Evolutionary conservation across 352 stramenopile genomes (phyloP).

Genomic region (Phytopythium kandeliae): DNA sequence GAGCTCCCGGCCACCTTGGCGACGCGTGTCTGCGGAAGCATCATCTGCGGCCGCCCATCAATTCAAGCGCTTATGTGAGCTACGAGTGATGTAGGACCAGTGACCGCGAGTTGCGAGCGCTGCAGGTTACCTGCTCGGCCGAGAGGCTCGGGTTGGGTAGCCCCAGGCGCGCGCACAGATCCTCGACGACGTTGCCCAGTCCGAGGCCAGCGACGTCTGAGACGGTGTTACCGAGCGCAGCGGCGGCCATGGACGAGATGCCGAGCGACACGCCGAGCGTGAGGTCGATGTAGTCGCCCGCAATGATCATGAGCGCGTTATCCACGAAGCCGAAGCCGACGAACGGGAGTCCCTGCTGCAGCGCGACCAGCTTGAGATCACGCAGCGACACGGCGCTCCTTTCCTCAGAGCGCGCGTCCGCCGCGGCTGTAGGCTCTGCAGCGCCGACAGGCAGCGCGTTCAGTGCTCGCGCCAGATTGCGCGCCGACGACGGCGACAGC

Average conservation of each 20-base stretch:
- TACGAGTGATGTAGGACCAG: no score
- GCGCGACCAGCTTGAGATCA: conserved; percentile 58
- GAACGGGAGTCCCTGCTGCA: conserved; percentile 88
- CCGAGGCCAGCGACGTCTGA: conserved; percentile 59
- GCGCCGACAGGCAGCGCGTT: conserved; percentile 9
- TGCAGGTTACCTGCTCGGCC: conserved; percentile 38
- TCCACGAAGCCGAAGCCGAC: conserved; percentile 98
- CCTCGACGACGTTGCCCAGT: conserved; percentile 79
- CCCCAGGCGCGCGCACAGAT: conserved; percentile 58
- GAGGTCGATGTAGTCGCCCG: conserved; percentile 84
- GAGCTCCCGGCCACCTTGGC: conserved; percentile 62
- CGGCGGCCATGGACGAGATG: conserved; percentile 85
- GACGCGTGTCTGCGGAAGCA: conserved; percentile 56
- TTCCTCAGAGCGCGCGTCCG: background rate
- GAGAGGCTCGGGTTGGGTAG: conserved; percentile 55
- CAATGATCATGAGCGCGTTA: conserved; percentile 94
- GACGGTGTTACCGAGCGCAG: conserved; percentile 84
- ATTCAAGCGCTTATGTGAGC: no score
- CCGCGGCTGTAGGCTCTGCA: background rate
- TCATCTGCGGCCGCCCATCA: conserved; percentile 48
- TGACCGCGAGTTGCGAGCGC: background rate
- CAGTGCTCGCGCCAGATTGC: conserved; percentile 46
- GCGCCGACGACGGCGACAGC: conserved; percentile 39
- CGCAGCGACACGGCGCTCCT: conserved; percentile 22
- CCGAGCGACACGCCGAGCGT: conserved; percentile 75